Evolutionary conservation across 352 stramenopile species (phyloP).

Genomic region (Phytopythium ostracodes): DNA sequence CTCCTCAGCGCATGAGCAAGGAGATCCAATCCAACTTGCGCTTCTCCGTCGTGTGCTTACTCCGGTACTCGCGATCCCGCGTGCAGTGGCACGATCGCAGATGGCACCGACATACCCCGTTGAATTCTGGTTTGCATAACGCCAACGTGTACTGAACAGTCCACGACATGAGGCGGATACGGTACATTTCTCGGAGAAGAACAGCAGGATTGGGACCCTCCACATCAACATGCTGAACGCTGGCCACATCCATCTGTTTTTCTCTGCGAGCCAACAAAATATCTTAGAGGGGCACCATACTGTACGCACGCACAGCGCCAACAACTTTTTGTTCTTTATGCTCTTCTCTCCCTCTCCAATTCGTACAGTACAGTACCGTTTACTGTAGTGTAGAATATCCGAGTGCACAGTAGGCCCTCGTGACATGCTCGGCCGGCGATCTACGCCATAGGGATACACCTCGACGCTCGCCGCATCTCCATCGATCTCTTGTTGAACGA

Average conservation of each 20-base stretch:
- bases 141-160: too few species aligned
- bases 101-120: too few species aligned
- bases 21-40: constrained; percentile 6
- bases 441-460: not conserved
- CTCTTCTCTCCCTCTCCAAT: not conserved
- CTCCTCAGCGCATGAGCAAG: not conserved
- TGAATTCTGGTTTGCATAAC: too few species aligned
- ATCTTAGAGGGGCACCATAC: constrained; percentile 1
- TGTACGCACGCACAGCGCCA: too few species aligned
- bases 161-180: too few species aligned
- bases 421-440: not conserved
- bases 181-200: too few species aligned
- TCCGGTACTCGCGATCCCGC: too few species aligned
- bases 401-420: not conserved
- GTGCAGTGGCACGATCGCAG: too few species aligned
- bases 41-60: not conserved
- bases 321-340: not conserved
- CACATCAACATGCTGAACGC: not conserved
- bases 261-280: constrained; percentile 1
- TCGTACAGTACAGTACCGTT: too few species aligned
- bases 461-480: not conserved
- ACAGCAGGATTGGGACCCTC: not conserved
- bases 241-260: constrained; percentile 1
- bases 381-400: not conserved
- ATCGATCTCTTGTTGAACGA: not conserved